Percentiles rank a stretch among this genome's conserved stretches.
Conservation (phyloP, 768 basidiomycete genomes). For the Porphyrellus cyaneotinctus region DNA sequence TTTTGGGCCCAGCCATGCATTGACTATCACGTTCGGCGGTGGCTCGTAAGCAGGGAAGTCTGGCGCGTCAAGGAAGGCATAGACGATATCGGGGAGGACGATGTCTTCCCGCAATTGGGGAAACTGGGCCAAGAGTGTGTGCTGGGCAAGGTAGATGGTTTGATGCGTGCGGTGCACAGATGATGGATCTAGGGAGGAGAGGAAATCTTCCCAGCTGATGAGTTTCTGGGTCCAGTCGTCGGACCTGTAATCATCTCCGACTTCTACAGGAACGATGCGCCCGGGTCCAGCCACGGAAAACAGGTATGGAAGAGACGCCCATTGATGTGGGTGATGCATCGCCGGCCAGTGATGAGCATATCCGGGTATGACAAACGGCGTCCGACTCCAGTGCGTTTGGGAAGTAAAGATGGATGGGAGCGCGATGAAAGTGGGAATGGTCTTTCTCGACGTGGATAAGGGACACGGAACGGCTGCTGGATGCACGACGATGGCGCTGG, state of each 20-base stretch:
- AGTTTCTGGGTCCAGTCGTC: constrained; percentile 80
- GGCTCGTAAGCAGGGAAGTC: constrained; percentile 51
- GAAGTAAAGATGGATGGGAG: constrained; percentile 61
- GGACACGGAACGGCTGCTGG: background rate
- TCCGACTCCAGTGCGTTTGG: constrained; percentile 36
- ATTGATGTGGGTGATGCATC: constrained; percentile 44
- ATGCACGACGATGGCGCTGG: constrained; percentile 5
- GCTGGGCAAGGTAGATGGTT: constrained; percentile 83
- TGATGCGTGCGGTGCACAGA: constrained; percentile 20
- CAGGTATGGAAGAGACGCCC: constrained; percentile 71
- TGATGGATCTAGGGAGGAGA: constrained; percentile 41
- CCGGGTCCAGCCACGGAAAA: constrained; percentile 68
- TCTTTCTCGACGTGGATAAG: constrained; percentile 14
- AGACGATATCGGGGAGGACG: constrained; percentile 84
- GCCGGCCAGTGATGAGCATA: constrained; percentile 79
- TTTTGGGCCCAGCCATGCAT: constrained; percentile 79
- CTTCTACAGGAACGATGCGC: constrained; percentile 84
- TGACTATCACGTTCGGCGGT: constrained; percentile 63
- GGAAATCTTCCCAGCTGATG: constrained; percentile 74
- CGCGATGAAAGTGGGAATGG: constrained; percentile 38
- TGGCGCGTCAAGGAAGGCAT: constrained; percentile 50
- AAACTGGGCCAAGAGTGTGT: constrained; percentile 82
- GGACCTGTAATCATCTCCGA: constrained; percentile 78
- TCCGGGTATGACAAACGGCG: constrained; percentile 72
- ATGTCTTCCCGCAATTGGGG: constrained; percentile 74